These are phyloP conservation scores for Patellifolia procumbens DNA, from an alignment of 179 eudicot genomes.

Conservation along the genomic window DNA sequence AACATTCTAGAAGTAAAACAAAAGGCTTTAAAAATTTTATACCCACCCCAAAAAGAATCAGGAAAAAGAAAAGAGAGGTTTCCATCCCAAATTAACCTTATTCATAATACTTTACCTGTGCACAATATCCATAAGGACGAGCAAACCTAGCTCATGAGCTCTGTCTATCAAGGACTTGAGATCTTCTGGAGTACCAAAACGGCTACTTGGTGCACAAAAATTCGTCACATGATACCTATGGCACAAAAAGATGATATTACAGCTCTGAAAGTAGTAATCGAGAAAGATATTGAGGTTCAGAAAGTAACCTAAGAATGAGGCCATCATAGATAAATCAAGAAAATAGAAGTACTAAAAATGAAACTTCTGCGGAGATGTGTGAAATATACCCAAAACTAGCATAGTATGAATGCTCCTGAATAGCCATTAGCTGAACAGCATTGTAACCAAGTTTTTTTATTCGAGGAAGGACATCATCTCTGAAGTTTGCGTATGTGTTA, in stretches of 20 bases:
- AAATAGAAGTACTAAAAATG: background rate
- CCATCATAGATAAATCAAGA: background rate
- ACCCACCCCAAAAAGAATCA: background rate
- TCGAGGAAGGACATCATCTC: constrained; percentile 98
- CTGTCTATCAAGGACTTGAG: constrained; percentile 93
- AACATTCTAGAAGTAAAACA: background rate
- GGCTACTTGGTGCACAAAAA: constrained; percentile 99
- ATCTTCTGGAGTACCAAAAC: constrained; percentile 98
- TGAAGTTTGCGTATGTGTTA: constrained; percentile 87
- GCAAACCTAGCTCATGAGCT: constrained; percentile 96
- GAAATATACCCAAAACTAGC: constrained; percentile 95
- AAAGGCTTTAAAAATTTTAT: background rate
- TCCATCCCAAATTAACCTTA: background rate
- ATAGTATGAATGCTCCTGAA: constrained; percentile 98
- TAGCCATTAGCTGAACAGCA: constrained; percentile 99
- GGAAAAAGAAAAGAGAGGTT: background rate
- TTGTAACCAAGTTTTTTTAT: constrained; percentile 92
- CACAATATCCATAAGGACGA: constrained; percentile 98
- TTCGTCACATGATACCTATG: constrained; percentile 94
- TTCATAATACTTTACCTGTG: constrained; percentile 62
- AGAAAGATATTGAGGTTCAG: background rate
- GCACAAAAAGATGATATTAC: constrained; percentile 25
- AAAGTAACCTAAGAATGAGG: background rate
- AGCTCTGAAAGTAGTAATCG: constrained; percentile 7
- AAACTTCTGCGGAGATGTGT: background rate